Evolutionary conservation across 306 rosid species (phyloP).

Genomic region (Prunus dulcis): DNA sequence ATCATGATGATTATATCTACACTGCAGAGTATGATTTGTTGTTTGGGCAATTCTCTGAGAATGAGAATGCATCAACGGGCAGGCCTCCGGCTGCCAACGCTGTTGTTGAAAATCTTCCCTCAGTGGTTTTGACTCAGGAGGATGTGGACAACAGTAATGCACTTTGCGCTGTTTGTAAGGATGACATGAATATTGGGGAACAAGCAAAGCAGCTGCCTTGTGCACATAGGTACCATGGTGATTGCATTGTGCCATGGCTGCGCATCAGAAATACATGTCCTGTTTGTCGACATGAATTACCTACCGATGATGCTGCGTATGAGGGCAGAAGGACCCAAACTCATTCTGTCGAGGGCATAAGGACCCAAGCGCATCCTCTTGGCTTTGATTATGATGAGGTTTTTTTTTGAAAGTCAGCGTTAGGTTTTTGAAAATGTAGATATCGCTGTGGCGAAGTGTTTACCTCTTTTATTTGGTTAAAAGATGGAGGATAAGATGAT

Average conservation of each 20-base stretch:
- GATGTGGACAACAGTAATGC: constrained; percentile 43
- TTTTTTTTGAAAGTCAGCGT: constrained; percentile 23
- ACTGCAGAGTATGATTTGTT: constrained; percentile 67
- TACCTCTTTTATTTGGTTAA: not conserved
- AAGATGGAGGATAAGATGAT: constrained; percentile 17
- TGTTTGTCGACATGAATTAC: constrained; percentile 76
- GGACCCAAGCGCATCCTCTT: constrained; percentile 16
- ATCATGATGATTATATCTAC: constrained; percentile 55
- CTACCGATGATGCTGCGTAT: constrained; percentile 67
- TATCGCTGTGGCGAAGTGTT: constrained; percentile 26
- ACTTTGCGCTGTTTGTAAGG: constrained; percentile 78
- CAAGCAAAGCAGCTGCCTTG: constrained; percentile 61
- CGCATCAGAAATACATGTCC: constrained; percentile 86
- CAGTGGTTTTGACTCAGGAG: constrained; percentile 40
- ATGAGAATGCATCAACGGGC: constrained; percentile 33
- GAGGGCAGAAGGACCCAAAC: constrained; percentile 55
- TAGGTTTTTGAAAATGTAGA: constrained; percentile 42
- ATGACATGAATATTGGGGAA: constrained; percentile 52
- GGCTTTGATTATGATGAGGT: constrained; percentile 17
- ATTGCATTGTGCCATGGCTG: constrained; percentile 81
- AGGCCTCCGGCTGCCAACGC: constrained; percentile 63
- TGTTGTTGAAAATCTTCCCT: constrained; percentile 48
- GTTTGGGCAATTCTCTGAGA: constrained; percentile 67
- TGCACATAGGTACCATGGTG: constrained; percentile 67
- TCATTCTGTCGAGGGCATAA: constrained; percentile 11